A percentile compares a stretch with the other conserved stretches of the same genome.
phyloP scores from a whole-genome alignment of 257 asterid genomes.

The Ligustrum vulgare region DNA sequence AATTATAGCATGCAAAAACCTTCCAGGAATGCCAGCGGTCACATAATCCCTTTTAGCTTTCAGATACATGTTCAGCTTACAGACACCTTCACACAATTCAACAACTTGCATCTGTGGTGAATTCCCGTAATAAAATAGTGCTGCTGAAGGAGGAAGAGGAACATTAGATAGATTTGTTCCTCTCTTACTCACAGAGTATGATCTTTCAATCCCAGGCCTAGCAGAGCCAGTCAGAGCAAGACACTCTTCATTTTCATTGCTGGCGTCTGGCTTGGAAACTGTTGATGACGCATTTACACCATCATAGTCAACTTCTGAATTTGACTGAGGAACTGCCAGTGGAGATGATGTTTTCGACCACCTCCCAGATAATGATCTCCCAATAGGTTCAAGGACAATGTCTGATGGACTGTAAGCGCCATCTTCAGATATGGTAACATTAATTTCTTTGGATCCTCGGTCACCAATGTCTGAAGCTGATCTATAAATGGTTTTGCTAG shows the following conservation, averaged over 20 bases:
- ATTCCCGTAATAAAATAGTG: conserved; percentile 58
- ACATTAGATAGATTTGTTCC: conserved; percentile 36
- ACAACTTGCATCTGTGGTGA: conserved; percentile 52
- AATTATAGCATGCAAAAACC: conserved; percentile 72
- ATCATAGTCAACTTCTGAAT: conserved; percentile 26
- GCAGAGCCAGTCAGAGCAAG: conserved; percentile 18
- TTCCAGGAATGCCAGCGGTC: conserved; percentile 72
- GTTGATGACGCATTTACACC: conserved; percentile 28
- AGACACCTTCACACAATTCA: conserved; percentile 56
- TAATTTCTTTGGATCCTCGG: conserved; percentile 31
- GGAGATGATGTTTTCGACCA: conserved; percentile 62
- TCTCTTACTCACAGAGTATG: conserved; percentile 41
- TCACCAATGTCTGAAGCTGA: conserved; percentile 61
- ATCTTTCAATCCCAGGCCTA: conserved; percentile 34
- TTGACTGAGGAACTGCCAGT: conserved; percentile 31
- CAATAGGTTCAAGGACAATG: conserved; percentile 54
- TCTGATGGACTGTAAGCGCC: conserved; percentile 37
- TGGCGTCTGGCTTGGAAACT: conserved; percentile 27
- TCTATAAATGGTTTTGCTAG: conserved; percentile 27
- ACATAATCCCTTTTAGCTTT: conserved; percentile 58
- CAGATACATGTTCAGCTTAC: conserved; percentile 58
- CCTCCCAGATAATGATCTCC: conserved; percentile 56
- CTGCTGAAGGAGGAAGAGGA: conserved; percentile 80
- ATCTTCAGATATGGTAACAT: conserved; percentile 31
- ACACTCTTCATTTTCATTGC: conserved; percentile 37